Base-by-base conservation (phyloP, 768 basidiomycete genomes). In the Filobasidium floriforme region DNA sequence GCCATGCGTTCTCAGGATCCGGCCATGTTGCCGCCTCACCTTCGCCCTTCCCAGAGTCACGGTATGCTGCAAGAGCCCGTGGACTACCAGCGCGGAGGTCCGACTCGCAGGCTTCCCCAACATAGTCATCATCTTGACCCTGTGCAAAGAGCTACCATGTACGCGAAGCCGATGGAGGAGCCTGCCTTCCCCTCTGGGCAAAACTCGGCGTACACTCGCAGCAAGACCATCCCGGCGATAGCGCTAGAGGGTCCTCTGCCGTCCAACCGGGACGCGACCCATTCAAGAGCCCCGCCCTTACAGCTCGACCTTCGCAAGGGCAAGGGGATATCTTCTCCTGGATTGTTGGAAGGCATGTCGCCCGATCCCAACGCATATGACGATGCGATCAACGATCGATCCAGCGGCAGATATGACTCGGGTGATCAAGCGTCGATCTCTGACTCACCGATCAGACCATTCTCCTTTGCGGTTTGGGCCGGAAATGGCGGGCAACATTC, bases 381-480 rank as follows among this genome's bases (percentile, higher is more conserved):
- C 24, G 44, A 32, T 14, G 28, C 54, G 24, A 32, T 59, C 19
- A 43, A 66, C 22, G 43, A 41, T 46, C 55, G 55, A 6, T 57
- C 55, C 29, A 60, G 29, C 26, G 29, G 29, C 2, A 32, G 32
- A 40, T 32, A 19, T 41, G 65, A 66, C 40, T 32, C 60, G 19
- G 60, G 18, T 19, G 59, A 46, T 24, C 32, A 22, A n/a, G 54
- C 41, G 24, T 41, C 40, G 46, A 43, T 59, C 29, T 18, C 63
- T 10, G 51, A 57, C n/a, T 22, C 67, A 12, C 66, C 66, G 6
- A 60, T 78, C 44, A 65, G 79, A 29, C 79, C 79, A 22, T 79
- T 79, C 69, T 77, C 76, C n/a, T 79, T 79, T 67, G 79, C 77
- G 19, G 76, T 79, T 12, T 67, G 79, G 61, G 79, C 79, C 24